These are phyloP conservation scores for Pilasporangium apinafurcum DNA, from an alignment of 352 stramenopile genomes.

Conservation along the genomic window DNA sequence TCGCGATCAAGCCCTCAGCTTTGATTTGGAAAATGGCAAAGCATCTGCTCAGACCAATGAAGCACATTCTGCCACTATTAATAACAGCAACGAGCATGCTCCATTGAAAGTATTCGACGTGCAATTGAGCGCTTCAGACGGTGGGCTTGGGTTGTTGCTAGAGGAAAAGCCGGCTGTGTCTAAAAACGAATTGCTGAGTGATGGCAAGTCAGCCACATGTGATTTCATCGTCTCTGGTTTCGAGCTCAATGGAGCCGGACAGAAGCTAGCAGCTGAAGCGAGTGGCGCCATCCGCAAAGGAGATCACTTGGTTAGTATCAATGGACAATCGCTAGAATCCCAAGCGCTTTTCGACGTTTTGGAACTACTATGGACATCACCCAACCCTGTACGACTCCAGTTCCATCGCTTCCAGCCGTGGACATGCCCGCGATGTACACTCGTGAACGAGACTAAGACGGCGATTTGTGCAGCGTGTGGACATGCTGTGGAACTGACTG, in stretches of 20 bases:
- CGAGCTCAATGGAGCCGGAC: slow-evolving; percentile 51
- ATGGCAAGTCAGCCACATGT: background rate
- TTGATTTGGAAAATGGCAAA: too few species aligned
- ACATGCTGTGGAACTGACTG: slow-evolving; percentile 16
- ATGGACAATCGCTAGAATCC: slow-evolving; percentile 30
- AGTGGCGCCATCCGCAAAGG: slow-evolving; percentile 56
- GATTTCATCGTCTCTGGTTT: slow-evolving; percentile 52
- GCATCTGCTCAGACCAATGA: slow-evolving; percentile 1
- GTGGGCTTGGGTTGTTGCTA: slow-evolving; percentile 62
- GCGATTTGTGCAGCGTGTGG: slow-evolving; percentile 49
- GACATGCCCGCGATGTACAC: slow-evolving; percentile 69
- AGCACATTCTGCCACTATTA: background rate
- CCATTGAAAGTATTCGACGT: slow-evolving; percentile 49
- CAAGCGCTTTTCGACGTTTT: slow-evolving; percentile 50
- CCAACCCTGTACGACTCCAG: slow-evolving; percentile 57
- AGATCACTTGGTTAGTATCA: slow-evolving; percentile 61
- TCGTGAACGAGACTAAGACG: slow-evolving; percentile 40
- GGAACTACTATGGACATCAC: slow-evolving; percentile 61
- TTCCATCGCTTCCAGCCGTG: slow-evolving; percentile 60
- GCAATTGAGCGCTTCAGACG: slow-evolving; percentile 51
- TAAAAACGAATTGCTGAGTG: background rate
- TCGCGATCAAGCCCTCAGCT: too few species aligned
- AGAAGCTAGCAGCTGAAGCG: slow-evolving; percentile 61
- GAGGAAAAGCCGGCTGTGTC: slow-evolving; percentile 14
- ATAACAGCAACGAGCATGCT: slow-evolving; percentile 2